Evolutionary conservation across 805 yeast genomes (phyloP).

Genomic region (Sugiyamaella americana): DNA sequence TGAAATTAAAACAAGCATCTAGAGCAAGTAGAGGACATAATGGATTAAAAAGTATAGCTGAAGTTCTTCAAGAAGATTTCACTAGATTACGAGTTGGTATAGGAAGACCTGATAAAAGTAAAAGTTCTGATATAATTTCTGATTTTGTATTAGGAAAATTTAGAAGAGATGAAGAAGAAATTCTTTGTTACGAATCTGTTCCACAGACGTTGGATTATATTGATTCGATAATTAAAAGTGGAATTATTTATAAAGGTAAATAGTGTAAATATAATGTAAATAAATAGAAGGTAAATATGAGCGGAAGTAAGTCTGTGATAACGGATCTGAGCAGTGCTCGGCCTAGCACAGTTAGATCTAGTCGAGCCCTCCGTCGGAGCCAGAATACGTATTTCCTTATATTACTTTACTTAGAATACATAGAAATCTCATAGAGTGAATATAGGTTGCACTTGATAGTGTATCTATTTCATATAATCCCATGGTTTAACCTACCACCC

Average conservation of each 20-base stretch:
- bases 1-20: constrained; percentile 54
- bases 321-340: no score
- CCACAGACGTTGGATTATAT: constrained; percentile 33
- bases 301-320: no score
- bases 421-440: no score
- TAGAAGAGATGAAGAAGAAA: constrained; percentile 38
- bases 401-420: no score
- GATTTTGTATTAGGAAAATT: constrained; percentile 57
- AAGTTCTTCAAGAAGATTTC: constrained; percentile 40
- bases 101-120: constrained; percentile 51
- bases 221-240: background rate
- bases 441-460: no score
- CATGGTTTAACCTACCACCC: no score
- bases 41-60: constrained; percentile 63
- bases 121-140: constrained; percentile 27
- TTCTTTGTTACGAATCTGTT: constrained; percentile 37
- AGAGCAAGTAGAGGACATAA: constrained; percentile 77
- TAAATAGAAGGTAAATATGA: no score
- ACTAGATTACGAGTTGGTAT: constrained; percentile 73
- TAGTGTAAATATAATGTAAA: no score
- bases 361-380: no score
- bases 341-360: no score
- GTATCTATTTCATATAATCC: no score
- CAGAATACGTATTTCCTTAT: no score
- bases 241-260: background rate